Conservation (phyloP, 2,329 filamentous ascomycete genomes). For the Colletotrichum sp. region DNA sequence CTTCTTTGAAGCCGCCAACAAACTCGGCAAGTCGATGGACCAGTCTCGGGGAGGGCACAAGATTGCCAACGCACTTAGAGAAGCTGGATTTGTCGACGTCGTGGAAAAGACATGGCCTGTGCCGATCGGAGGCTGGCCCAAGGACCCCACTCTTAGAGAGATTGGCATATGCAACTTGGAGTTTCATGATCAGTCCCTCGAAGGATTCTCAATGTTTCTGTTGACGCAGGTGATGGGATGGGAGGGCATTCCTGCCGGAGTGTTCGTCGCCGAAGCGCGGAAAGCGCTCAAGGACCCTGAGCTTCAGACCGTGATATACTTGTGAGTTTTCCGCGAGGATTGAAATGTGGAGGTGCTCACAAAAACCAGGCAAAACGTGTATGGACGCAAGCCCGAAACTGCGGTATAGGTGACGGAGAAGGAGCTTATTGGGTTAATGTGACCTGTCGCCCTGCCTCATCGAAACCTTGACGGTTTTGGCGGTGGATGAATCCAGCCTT, state of each 20-base stretch:
- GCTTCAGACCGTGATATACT: background rate
- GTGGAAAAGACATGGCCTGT: slow-evolving; percentile 14
- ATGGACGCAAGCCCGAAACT: background rate
- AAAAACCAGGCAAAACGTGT: background rate
- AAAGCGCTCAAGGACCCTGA: background rate
- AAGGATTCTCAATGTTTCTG: slow-evolving; percentile 32
- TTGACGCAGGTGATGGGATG: slow-evolving; percentile 33
- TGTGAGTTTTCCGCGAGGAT: background rate
- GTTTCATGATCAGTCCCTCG: slow-evolving; percentile 29
- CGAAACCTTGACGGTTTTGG: background rate
- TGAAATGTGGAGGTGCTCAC: background rate
- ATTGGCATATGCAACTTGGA: slow-evolving; percentile 27
- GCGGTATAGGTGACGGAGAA: background rate
- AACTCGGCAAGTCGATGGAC: slow-evolving; percentile 27
- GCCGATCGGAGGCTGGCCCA: slow-evolving; percentile 29
- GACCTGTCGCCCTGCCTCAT: rapidly evolving
- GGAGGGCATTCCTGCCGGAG: slow-evolving; percentile 26
- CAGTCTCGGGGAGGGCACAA: slow-evolving; percentile 23
- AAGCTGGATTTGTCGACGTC: slow-evolving; percentile 23
- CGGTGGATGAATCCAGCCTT: background rate
- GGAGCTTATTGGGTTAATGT: background rate
- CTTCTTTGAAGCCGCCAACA: slow-evolving; percentile 30
- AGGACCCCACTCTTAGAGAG: slow-evolving; percentile 23
- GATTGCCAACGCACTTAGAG: slow-evolving; percentile 15
- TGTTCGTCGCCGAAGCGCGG: slow-evolving; percentile 28